A percentile compares a stretch with the other conserved stretches of the same genome.
phyloP scores from a whole-genome alignment of 768 basidiomycete genomes.

The Pleurotus ostreatus region DNA sequence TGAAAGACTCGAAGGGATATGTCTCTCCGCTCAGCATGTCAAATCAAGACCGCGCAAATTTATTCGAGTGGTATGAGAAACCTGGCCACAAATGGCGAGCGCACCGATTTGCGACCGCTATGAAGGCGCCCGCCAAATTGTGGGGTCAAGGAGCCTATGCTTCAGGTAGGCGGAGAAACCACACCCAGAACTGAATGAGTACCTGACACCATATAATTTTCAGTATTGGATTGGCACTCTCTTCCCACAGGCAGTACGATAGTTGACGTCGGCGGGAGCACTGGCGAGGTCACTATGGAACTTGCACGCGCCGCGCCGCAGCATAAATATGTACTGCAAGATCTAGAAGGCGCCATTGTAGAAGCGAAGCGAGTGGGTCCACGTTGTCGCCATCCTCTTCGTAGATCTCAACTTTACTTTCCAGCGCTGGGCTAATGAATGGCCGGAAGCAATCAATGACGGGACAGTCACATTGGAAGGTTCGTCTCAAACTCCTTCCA shows the following conservation, averaged over 20 bases:
- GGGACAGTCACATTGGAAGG: conserved; percentile 17
- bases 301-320: conserved; percentile 16
- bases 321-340: conserved; percentile 22
- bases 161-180: not conserved
- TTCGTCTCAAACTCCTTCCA: not conserved
- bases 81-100: conserved; percentile 17
- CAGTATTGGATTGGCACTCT: conserved; percentile 22
- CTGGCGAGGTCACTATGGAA: conserved; percentile 20
- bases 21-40: conserved; percentile 6
- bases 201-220: not conserved
- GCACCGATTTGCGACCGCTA: conserved; percentile 26
- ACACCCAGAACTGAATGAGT: not conserved
- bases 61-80: conserved; percentile 22
- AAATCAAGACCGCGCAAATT: conserved; percentile 12
- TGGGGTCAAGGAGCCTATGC: not conserved
- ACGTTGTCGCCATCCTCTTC: too few relatives aligned
- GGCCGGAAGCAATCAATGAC: conserved; percentile 13
- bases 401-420: not conserved
- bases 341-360: conserved; percentile 15
- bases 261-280: conserved; percentile 27
- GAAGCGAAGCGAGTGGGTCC: conserved; percentile 10
- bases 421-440: conserved; percentile 9
- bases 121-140: conserved; percentile 17
- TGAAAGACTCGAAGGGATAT: conserved; percentile 11
- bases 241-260: conserved; percentile 17